Evolutionary conservation across 768 basidiomycete species (phyloP).

Genomic region (Xanthoconium stramineum): DNA sequence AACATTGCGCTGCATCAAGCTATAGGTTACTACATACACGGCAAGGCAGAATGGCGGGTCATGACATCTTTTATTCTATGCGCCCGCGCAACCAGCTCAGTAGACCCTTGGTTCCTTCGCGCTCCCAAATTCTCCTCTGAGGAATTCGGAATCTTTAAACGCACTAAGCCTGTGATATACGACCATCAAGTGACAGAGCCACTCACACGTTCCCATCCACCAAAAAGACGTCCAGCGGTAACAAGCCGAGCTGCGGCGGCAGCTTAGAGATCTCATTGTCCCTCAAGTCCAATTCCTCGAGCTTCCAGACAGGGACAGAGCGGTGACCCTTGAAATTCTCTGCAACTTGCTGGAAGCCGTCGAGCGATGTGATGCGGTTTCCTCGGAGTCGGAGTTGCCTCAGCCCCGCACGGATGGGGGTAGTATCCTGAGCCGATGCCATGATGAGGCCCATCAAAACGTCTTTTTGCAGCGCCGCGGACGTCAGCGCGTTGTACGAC

Average conservation of each 20-base stretch:
- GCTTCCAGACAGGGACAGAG: conserved; percentile 62
- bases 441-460: conserved; percentile 52
- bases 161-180: not conserved
- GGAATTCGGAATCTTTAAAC: conserved; percentile 72
- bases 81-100: conserved; percentile 76
- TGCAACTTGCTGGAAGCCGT: conserved; percentile 62
- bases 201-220: conserved; percentile 85
- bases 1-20: not conserved
- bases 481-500: conserved; percentile 70
- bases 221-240: conserved; percentile 76
- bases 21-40: conserved; percentile 1
- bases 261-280: conserved; percentile 77
- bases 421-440: conserved; percentile 29
- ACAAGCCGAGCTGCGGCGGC: conserved; percentile 64
- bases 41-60: not conserved
- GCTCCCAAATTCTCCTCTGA: conserved; percentile 78
- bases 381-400: conserved; percentile 66
- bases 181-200: not conserved
- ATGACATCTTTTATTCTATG: conserved; percentile 45
- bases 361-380: conserved; percentile 59
- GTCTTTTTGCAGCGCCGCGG: conserved; percentile 46
- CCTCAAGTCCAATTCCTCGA: conserved; percentile 79
- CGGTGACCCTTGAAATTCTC: conserved; percentile 63
- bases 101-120: conserved; percentile 80
- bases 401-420: conserved; percentile 48